Evolutionary conservation across 2,329 filamentous ascomycete genomes (phyloP), one percentile per base, ranked within the genome.

Genomic region (Hypoxylon sp.): DNA sequence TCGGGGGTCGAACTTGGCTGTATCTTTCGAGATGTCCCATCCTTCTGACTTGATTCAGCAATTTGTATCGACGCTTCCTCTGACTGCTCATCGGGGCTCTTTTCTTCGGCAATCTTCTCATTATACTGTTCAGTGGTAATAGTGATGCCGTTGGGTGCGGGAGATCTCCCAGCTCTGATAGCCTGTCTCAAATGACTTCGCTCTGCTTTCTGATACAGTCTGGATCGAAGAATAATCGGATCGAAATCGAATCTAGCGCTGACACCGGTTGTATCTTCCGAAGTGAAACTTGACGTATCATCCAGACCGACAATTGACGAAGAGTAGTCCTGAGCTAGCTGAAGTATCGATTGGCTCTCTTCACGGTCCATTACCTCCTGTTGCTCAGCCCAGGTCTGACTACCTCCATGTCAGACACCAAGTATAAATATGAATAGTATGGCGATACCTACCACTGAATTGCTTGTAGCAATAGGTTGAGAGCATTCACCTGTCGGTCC

Each of bases 401-500:
- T 39, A 13, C 7, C 3, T 3, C 4, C 7, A 6, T 39, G n/a
- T 39, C 17, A 39, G 13, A 5, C 5, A n/a, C n/a, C n/a, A n/a
- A n/a, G n/a, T n/a, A n/a, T n/a, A n/a, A n/a, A n/a, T n/a, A n/a
- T n/a, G n/a, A n/a, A n/a, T n/a, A n/a, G n/a, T n/a, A n/a, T 39
- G 2, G 34, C 2, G 7, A n/a, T 6, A 39, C 30, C n/a, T 60
- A 69, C 67, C 67, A 69, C 56, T 68, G 65, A n/a, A 68, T 51
- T 10, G 67, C 62, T 58, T 69, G 62, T 37, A 69, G 32, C 1
- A 69, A 47, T 13, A 69, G 65, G 13, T 64, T 69, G 5, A 68
- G 51, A 0, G 67, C 67, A 44, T 69, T 68, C 2, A 62, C 67
- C 37, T 69, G 67, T n/a, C 65, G 56, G 41, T 68, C 62, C 6